Percentiles rank a stretch among this genome's conserved stretches.
Evolutionary conservation across 2,329 filamentous ascomycete species (phyloP).

Genomic region (Hawksworthiomyces lignivorus): DNA sequence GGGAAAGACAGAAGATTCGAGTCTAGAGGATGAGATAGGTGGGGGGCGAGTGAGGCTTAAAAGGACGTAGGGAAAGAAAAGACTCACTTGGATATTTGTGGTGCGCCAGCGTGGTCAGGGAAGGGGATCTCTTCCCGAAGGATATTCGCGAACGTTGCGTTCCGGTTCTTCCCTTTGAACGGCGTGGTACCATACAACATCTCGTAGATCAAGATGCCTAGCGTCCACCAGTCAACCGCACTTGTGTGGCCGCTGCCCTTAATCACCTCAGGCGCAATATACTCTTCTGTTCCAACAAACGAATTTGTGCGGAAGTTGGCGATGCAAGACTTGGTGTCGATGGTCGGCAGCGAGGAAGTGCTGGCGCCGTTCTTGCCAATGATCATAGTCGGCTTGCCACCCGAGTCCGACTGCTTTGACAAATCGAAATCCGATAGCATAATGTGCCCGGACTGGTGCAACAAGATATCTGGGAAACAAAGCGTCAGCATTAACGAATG

Average conservation of each 20-base stretch:
- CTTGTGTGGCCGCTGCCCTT: slow-evolving; percentile 98
- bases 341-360: slow-evolving; percentile 82
- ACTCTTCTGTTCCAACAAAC: slow-evolving; percentile 97
- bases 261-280: slow-evolving; percentile 97
- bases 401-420: slow-evolving; percentile 93
- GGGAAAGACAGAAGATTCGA: neutral
- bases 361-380: slow-evolving; percentile 82
- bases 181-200: slow-evolving; percentile 98
- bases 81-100: slow-evolving; percentile 85
- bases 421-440: slow-evolving; percentile 99
- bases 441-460: slow-evolving; percentile 98
- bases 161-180: slow-evolving; percentile 98
- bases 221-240: slow-evolving; percentile 98
- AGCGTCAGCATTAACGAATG: neutral
- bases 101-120: slow-evolving; percentile 75
- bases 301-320: slow-evolving; percentile 97
- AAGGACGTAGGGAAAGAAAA: neutral
- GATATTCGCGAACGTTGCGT: slow-evolving; percentile 97
- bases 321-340: slow-evolving; percentile 97
- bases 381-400: slow-evolving; percentile 97
- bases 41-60: neutral
- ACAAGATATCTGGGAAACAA: slow-evolving; percentile 68
- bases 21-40: neutral
- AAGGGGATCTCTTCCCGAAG: slow-evolving; percentile 92
- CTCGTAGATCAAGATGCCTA: slow-evolving; percentile 95